Evolutionary conservation across 1,284 basidiomycete species (phyloP), one percentile per base, ranked within the genome.

Genomic region (Leccinum solheimii): DNA sequence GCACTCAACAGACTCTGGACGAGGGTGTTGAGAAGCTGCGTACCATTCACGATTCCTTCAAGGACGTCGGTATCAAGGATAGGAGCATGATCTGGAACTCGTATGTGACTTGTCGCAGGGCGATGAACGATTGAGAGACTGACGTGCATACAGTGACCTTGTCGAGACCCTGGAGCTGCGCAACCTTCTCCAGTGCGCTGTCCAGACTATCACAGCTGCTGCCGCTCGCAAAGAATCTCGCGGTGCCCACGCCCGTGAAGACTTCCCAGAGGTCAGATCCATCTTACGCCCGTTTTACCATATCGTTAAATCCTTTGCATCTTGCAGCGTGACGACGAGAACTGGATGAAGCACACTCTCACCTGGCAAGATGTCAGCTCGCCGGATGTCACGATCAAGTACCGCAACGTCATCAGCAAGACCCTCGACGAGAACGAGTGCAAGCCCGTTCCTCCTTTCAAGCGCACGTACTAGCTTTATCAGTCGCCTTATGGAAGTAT

Each of bases 11-110:
- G 71, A 89, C 89, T 60, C 82, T 99, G 65, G 95, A 98, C 71
- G 89, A 97, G 71, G 97, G 97, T 80, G 94, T 97, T 49, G 70
- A 84, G 76, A 95, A 95, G 81, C 84, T 99, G 74, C 84, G 84
- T 65, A 81, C 86, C 61, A 94, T 98, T 67, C 96, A 94, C 83
- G 86, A 90, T 71, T 91, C 85, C 74, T 99, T 89, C 79, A 85
- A 91, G 68, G 85, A 97, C 57, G 91, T 99, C 68, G 92, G 95
- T 64, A 92, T 98, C 81, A 97, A 97, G 83, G 97, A 99, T 79
- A 86, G 97, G 74, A 94, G 92, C 76, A 93, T 98, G 94, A 97
- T 99, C 79, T 98, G 97, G 97, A 97, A 97, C 81, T 92, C 93
- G 93, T 95, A 65, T 65, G 87, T 80, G 19, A 48, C 52, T 51